Conservation (phyloP, 2,329 filamentous ascomycete species). For the Aspergillus novofumigatus region DNA sequence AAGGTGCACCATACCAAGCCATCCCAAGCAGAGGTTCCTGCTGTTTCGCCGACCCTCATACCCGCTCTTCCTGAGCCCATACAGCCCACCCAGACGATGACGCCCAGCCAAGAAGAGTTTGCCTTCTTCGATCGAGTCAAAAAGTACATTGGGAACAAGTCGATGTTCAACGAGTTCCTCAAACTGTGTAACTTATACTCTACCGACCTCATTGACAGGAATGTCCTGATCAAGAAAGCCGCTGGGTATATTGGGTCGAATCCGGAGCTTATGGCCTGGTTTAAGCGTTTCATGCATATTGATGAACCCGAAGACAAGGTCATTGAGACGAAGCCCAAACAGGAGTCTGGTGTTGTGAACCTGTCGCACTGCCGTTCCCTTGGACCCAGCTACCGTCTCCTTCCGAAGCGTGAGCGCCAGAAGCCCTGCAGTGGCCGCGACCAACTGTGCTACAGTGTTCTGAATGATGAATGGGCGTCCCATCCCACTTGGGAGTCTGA, state of each 20-base stretch:
- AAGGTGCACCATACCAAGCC: constrained; percentile 70
- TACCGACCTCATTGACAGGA: constrained; percentile 84
- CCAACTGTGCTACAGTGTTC: constrained; percentile 84
- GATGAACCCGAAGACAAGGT: constrained; percentile 68
- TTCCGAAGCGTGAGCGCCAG: constrained; percentile 85
- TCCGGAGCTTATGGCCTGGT: constrained; percentile 81
- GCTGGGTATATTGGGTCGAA: constrained; percentile 83
- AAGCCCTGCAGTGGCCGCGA: constrained; percentile 92
- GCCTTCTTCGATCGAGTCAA: constrained; percentile 95
- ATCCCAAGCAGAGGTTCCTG: constrained; percentile 52
- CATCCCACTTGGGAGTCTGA: constrained; percentile 99
- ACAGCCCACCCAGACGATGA: constrained; percentile 66
- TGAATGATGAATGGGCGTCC: constrained; percentile 98
- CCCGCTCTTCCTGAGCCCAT: constrained; percentile 85
- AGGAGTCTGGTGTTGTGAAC: constrained; percentile 74
- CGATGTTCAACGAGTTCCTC: constrained; percentile 89
- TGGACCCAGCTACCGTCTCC: constrained; percentile 87
- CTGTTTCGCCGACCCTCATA: constrained; percentile 80
- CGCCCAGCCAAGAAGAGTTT: constrained; percentile 79
- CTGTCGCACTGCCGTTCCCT: constrained; percentile 93
- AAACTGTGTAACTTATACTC: constrained; percentile 96
- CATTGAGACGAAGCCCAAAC: constrained; percentile 72
- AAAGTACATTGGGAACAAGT: constrained; percentile 91
- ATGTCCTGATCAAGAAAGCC: constrained; percentile 76
- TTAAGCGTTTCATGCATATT: constrained; percentile 77